Evolutionary conservation across 2,329 filamentous ascomycete genomes (phyloP).

Genomic region (Fonsecaea multimorphosa): DNA sequence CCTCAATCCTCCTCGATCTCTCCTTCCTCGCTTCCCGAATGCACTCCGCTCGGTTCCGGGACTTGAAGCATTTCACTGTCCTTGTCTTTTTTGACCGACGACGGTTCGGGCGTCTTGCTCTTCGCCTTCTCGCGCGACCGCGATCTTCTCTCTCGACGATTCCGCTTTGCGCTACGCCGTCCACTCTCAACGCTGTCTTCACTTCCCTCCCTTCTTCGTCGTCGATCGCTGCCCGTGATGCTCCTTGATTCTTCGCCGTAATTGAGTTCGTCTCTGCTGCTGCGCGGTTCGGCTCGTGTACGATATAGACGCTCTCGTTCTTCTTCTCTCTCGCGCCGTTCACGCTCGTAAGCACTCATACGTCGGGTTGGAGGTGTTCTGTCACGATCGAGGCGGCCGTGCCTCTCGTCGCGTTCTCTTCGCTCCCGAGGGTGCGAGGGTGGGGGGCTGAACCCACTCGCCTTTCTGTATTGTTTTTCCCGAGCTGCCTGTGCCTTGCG

Average conservation of each 20-base stretch:
- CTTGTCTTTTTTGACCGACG: constrained; percentile 41
- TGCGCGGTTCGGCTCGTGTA: constrained; percentile 77
- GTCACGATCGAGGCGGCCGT: constrained; percentile 46
- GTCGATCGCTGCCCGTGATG: constrained; percentile 66
- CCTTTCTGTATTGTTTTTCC: constrained; percentile 90
- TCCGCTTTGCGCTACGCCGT: constrained; percentile 63
- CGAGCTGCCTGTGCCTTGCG: constrained; percentile 92
- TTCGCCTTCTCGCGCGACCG: constrained; percentile 59
- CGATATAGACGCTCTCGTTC: constrained; percentile 88
- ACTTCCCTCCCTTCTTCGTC: constrained; percentile 75
- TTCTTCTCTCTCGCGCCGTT: constrained; percentile 84
- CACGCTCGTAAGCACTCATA: constrained; percentile 71
- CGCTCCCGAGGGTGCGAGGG: constrained; percentile 47
- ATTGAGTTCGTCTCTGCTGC: constrained; percentile 84
- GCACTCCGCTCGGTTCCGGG: constrained; percentile 66
- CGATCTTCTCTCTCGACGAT: constrained; percentile 50
- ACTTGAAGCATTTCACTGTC: constrained; percentile 39
- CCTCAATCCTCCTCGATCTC: constrained; percentile 82
- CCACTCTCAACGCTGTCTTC: constrained; percentile 68
- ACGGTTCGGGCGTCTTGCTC: constrained; percentile 56
- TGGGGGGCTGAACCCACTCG: constrained; percentile 65
- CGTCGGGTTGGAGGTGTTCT: constrained; percentile 44
- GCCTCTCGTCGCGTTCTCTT: constrained; percentile 47
- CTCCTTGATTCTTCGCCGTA: constrained; percentile 75
- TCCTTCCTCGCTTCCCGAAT: constrained; percentile 93